Evolutionary conservation across 176 grass and related monocot genomes (phyloP).

Genomic region (Avena eriantha): DNA sequence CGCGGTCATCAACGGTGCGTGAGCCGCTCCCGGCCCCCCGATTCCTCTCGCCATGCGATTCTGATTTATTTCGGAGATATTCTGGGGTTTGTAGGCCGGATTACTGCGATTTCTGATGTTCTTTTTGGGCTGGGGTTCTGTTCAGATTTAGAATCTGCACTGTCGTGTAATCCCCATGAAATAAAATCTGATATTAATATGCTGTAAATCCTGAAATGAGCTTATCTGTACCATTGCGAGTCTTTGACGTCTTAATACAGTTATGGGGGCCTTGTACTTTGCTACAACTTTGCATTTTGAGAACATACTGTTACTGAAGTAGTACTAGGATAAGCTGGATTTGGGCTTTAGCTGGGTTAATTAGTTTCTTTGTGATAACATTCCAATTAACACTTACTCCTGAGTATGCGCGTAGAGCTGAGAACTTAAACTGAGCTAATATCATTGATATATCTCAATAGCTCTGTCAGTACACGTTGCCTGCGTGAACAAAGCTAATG

Average conservation of each 20-base stretch:
- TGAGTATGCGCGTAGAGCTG: background rate
- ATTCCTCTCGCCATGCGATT: background rate
- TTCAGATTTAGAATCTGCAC: background rate
- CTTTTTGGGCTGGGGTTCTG: background rate
- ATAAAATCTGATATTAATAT: background rate
- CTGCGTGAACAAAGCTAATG: background rate
- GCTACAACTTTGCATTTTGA: background rate
- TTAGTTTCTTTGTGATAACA: background rate
- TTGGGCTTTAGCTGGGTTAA: background rate
- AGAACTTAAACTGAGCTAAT: background rate
- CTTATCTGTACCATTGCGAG: background rate
- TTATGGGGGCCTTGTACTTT: background rate
- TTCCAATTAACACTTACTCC: background rate
- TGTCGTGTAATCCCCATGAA: background rate
- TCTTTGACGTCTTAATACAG: background rate
- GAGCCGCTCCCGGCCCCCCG: background rate
- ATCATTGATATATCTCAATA: background rate
- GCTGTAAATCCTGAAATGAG: background rate
- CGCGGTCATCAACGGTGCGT: slow-evolving; percentile 79
- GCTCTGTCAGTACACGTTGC: background rate
- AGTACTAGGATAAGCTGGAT: background rate
- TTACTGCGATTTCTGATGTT: background rate
- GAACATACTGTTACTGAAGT: background rate
- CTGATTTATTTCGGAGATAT: background rate
- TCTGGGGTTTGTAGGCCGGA: background rate